phyloP scores from a whole-genome alignment of 1,284 basidiomycete species.

The Gastroboletus turbinatus region DNA sequence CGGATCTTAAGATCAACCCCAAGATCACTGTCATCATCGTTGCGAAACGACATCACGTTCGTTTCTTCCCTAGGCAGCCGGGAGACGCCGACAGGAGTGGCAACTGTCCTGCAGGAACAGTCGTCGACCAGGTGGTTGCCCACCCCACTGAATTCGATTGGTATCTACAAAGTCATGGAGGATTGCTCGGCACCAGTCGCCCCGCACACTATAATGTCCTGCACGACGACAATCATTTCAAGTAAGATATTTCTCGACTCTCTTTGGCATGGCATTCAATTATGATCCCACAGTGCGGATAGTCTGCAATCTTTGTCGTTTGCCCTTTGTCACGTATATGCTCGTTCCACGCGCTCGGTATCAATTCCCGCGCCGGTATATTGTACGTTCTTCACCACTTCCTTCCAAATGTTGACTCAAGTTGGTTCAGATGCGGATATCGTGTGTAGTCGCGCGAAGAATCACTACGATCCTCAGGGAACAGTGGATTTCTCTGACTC shows the following conservation, averaged over 20 bases:
- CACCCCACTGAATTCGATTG: conserved; percentile 81
- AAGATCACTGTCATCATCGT: conserved; percentile 76
- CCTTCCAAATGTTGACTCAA: neutral
- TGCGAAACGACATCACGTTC: conserved; percentile 74
- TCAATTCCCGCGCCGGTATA: conserved; percentile 84
- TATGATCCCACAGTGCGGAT: conserved; percentile 49
- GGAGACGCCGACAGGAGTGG: conserved; percentile 61
- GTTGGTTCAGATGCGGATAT: conserved; percentile 68
- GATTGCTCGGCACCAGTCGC: conserved; percentile 62
- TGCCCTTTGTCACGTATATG: conserved; percentile 79
- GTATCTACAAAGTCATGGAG: conserved; percentile 76
- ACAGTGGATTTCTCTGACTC: conserved; percentile 55
- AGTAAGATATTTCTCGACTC: conserved; percentile 29
- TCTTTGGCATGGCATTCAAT: conserved; percentile 1
- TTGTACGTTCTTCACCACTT: conserved; percentile 48
- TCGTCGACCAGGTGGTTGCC: conserved; percentile 67
- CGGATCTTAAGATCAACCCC: conserved; percentile 52
- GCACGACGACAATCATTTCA: conserved; percentile 58
- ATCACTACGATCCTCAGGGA: conserved; percentile 71
- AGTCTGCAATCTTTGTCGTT: conserved; percentile 70
- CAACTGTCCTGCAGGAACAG: conserved; percentile 74
- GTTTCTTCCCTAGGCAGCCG: conserved; percentile 65
- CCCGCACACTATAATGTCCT: conserved; percentile 71
- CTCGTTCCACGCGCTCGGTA: conserved; percentile 78
- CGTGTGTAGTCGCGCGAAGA: conserved; percentile 78